Evolutionary conservation across 2,329 filamentous ascomycete genomes (phyloP).

Genomic region (Balansia obtecta): DNA sequence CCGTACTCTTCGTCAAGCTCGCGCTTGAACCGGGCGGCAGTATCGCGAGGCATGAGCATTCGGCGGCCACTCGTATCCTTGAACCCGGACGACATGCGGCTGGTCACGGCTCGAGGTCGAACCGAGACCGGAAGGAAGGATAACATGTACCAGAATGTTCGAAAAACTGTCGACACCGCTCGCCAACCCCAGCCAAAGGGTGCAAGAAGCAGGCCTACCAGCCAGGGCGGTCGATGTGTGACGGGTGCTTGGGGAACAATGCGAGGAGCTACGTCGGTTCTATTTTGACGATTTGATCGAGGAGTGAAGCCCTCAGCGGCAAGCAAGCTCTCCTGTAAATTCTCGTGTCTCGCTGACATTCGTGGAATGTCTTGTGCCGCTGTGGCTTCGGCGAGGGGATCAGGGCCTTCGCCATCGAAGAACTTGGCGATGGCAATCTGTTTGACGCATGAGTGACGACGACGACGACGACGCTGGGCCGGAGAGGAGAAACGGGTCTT

Average conservation of each 20-base stretch:
- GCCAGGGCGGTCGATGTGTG: slow-evolving; percentile 57
- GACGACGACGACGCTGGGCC: too few relatives aligned
- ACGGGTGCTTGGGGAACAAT: slow-evolving; percentile 68
- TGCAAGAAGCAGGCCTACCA: slow-evolving; percentile 66
- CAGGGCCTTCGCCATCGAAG: slow-evolving; percentile 87
- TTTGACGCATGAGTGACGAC: neutral
- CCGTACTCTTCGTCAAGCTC: slow-evolving; percentile 96
- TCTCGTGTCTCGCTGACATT: slow-evolving; percentile 56
- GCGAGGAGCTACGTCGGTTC: slow-evolving; percentile 61
- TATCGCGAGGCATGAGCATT: slow-evolving; percentile 73
- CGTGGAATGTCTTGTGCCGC: slow-evolving; percentile 51
- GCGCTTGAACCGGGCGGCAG: slow-evolving; percentile 74
- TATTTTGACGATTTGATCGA: slow-evolving; percentile 14
- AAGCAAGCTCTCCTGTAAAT: slow-evolving; percentile 50
- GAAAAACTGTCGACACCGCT: slow-evolving; percentile 55
- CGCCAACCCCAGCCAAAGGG: slow-evolving; percentile 72
- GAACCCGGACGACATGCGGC: slow-evolving; percentile 36
- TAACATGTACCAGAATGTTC: slow-evolving; percentile 64
- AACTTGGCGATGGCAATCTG: slow-evolving; percentile 95
- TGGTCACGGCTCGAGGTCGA: slow-evolving; percentile 41
- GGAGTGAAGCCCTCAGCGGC: slow-evolving; percentile 15
- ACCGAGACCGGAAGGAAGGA: slow-evolving; percentile 64
- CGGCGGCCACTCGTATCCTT: slow-evolving; percentile 57
- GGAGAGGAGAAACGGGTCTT: neutral
- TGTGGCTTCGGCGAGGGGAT: slow-evolving; percentile 66